A percentile compares a stretch with the other conserved stretches of the same genome.
Conservation (phyloP, 2,329 filamentous ascomycete species). For the Metarhizium anisopliae region DNA sequence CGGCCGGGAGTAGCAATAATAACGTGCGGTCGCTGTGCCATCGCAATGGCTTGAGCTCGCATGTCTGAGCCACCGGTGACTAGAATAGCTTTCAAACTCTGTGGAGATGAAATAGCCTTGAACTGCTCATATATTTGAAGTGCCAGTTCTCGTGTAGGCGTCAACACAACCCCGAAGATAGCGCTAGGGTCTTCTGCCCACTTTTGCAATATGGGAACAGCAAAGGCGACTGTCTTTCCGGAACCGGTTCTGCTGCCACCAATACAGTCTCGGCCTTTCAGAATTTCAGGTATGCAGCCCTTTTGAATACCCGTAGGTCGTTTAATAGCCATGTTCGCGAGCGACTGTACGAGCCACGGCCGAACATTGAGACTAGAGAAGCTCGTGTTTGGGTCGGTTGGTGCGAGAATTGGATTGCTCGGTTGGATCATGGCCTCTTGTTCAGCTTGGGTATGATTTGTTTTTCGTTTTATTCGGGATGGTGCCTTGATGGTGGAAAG, state of each 20-base stretch:
- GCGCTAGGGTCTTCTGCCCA: slow-evolving; percentile 90
- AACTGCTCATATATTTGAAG: slow-evolving; percentile 96
- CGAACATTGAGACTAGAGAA: slow-evolving; percentile 67
- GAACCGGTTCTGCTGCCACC: slow-evolving; percentile 92
- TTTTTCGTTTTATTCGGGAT: slow-evolving; percentile 41
- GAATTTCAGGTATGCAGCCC: slow-evolving; percentile 83
- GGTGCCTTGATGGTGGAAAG: slow-evolving; percentile 39
- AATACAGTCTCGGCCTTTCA: slow-evolving; percentile 88
- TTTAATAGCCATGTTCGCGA: slow-evolving; percentile 70
- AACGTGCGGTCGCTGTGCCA: slow-evolving; percentile 76
- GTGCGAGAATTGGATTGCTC: slow-evolving; percentile 35
- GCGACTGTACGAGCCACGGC: slow-evolving; percentile 81
- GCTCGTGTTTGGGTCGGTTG: slow-evolving; percentile 48
- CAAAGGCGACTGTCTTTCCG: slow-evolving; percentile 94
- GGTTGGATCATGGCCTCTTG: slow-evolving; percentile 10
- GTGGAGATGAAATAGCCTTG: slow-evolving; percentile 81
- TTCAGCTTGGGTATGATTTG: slow-evolving; percentile 10
- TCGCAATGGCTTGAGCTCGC: slow-evolving; percentile 76
- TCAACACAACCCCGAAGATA: slow-evolving; percentile 83
- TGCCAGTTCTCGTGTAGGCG: slow-evolving; percentile 83
- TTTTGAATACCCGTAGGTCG: slow-evolving; percentile 88
- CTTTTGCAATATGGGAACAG: slow-evolving; percentile 85
- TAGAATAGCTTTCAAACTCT: slow-evolving; percentile 80
- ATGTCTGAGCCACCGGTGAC: slow-evolving; percentile 91
- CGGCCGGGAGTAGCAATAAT: slow-evolving; percentile 92